phyloP scores from a whole-genome alignment of 805 yeast species.

The Yarrowia yakushimensis region DNA sequence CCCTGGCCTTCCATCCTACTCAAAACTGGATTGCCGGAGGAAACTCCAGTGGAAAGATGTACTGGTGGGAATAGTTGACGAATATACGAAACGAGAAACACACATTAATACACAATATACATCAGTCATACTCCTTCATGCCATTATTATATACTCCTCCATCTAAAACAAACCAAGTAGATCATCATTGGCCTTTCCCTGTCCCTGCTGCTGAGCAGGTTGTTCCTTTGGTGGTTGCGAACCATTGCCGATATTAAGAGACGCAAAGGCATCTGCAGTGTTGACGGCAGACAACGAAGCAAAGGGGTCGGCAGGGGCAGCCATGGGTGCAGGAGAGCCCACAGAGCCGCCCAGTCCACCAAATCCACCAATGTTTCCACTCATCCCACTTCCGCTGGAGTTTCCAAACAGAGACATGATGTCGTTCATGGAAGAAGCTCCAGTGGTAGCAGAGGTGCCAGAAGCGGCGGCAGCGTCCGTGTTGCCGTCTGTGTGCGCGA shows the following conservation, averaged over 20 bases:
- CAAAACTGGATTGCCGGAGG: conserved; percentile 93
- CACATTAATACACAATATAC: not conserved
- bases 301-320: conserved; percentile 22
- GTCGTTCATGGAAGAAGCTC: conserved; percentile 38
- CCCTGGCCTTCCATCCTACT: conserved; percentile 73
- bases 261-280: conserved; percentile 21
- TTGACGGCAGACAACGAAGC: conserved; percentile 24
- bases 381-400: conserved; percentile 8
- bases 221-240: conserved; percentile 6
- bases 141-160: conserved; percentile 20
- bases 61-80: conserved; percentile 45
- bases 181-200: conserved; percentile 33
- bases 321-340: conserved; percentile 6
- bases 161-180: conserved; percentile 35
- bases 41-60: conserved; percentile 87
- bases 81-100: not conserved
- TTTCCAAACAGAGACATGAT: conserved; percentile 46
- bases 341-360: not conserved
- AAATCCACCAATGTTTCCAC: not conserved
- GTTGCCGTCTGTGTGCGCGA: conserved; percentile 31
- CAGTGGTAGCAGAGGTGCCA: conserved; percentile 33
- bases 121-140: not conserved
- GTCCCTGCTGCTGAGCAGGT: not conserved
- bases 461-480: conserved; percentile 40
- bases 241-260: conserved; percentile 21